Base-by-base conservation (phyloP, 2,329 filamentous ascomycete genomes). In the Colletotrichum camelliae region DNA sequence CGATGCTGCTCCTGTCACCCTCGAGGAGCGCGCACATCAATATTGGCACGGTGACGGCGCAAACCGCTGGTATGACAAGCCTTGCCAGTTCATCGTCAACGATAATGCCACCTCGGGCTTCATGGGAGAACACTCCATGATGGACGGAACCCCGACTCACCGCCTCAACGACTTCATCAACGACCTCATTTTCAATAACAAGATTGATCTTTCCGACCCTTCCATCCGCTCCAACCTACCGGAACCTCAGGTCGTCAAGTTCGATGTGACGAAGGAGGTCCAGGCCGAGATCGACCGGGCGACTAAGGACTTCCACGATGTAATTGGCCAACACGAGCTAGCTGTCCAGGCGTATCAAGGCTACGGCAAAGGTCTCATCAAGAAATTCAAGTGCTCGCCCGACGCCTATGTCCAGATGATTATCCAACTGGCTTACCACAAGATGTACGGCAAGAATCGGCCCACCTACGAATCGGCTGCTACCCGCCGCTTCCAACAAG, bases 121-220 rank as follows among this genome's bases (percentile, higher is more conserved):
- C 90, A 96, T 96, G 90, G 97, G 97, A 82, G 97, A 99, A 87
- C 97, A 99, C 90, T 97, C 95, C 81, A 98, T 99, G 97, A 99
- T 99, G 97, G 97, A 99, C 84, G 97, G 97, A 78, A 99, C 97
- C 8, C 96, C 97, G 1, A 99, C 97, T 4, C 97, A 98, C 87
- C 94, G 97, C 60, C 91, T 99, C 18, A 99, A 98, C 85, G 97
- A 99, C 89, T 97, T 96, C 82, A 91, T 97, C 83, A 97, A 96
- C 88, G 93, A 94, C 83, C 91, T 95, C 82, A 98, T 98, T 85
- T 96, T 98, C 87, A 93, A 94, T 87, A 96, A 98, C 88, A 97
- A 97, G 84, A 92, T 99, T 75, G 96, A 98, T 85, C 95, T 98
- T 83, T 94, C 94, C 76, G 91, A 96, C 83, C 91, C 95, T 9